Base-by-base conservation (phyloP, 805 yeast species). In the Vanderwaltozyma polyspora region DNA sequence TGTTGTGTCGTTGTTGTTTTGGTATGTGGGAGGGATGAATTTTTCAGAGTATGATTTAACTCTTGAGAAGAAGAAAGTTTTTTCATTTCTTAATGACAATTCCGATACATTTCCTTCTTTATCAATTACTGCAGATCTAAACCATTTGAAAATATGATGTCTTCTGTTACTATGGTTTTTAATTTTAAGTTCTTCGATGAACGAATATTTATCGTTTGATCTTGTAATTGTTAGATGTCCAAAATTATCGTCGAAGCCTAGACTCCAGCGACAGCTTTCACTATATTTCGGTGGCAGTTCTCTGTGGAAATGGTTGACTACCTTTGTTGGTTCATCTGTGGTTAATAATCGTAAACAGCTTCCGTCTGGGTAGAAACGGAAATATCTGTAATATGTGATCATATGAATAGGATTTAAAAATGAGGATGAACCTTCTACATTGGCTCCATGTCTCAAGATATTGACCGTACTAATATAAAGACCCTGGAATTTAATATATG, bases 361-460 rank as follows among this genome's bases (percentile, higher is more conserved):
- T 0, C 97, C 96, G 49, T 81, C 80, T 0, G 78, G 77, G 52
- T 68, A 81, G 49, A 89, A 86, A 41, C 96, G 65, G 24, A 79
- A 58, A 55, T 86, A 91, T 42, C 98, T 63, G 52, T 84, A 89
- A 51, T 89, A 89, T 0, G 95, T 83, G 27, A 89, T 81, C 52
- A 85, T 74, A 45, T 83, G 74, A 15, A 82, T 72, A 2, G 95
- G 95, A 40, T 74, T 74, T 29, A 68, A 57, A 79, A 91, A 75
- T 5, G 81, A 68, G 21, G 66, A 64, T 1, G 82, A 72, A 29
- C 76, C 71, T 43, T 74, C 82, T 7, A 74, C 69, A 33, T 76
- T 68, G 3, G 82, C 79, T 25, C 96, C 96, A 48, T 82, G 85
- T 35, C 94, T 70, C 44, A 80, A 72, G 57, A 86, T 87, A 40